Evolutionary conservation across 1,284 basidiomycete species (phyloP).

Genomic region (Lignosus rhinocerotis): DNA sequence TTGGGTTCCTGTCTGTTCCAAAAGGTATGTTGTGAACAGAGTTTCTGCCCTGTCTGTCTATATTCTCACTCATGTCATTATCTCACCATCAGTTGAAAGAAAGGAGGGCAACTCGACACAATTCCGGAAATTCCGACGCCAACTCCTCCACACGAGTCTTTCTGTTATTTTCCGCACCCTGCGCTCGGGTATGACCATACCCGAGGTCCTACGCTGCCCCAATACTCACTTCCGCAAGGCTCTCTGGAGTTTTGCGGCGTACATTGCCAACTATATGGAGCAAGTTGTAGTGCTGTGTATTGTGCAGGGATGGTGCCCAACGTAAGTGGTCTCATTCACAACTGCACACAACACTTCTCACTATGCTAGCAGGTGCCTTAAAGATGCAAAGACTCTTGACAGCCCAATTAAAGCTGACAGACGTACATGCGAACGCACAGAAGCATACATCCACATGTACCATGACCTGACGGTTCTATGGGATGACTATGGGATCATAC

Average conservation of each 20-base stretch:
- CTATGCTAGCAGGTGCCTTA: too few species aligned
- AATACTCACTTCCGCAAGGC: constrained; percentile 8
- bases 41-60: too few species aligned
- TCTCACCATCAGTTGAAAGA: constrained; percentile 2
- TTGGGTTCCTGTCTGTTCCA: constrained; percentile 24
- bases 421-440: too few species aligned
- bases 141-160: constrained; percentile 14
- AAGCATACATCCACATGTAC: too few species aligned
- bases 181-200: constrained; percentile 3
- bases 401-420: too few species aligned
- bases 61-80: too few species aligned
- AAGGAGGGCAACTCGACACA: background rate
- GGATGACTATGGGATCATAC: too few species aligned
- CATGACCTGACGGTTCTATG: too few species aligned
- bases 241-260: constrained; percentile 15
- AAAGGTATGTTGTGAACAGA: too few species aligned
- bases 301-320: constrained; percentile 21
- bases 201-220: constrained; percentile 2
- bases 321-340: too few species aligned
- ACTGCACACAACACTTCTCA: too few species aligned
- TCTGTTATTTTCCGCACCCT: constrained; percentile 3
- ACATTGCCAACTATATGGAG: constrained; percentile 22
- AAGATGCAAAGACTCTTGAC: too few species aligned
- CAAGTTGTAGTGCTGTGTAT: constrained; percentile 11
- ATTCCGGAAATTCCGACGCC: constrained; percentile 12